Evolutionary conservation across 345 rosid genomes (phyloP).

Genomic region (Sisymbrium irio): DNA sequence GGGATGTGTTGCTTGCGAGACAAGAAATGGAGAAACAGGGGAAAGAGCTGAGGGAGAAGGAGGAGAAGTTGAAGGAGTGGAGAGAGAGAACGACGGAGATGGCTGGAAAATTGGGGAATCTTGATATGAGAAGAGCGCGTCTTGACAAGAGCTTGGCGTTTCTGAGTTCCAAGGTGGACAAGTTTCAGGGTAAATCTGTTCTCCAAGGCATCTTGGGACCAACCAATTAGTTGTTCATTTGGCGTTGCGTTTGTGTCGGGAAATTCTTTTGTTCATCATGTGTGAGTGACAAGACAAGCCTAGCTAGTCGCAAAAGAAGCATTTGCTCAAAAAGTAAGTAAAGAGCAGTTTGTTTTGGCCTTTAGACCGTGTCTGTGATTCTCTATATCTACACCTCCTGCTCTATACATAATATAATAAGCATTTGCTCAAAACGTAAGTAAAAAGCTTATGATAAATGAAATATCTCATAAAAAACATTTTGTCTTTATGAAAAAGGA

Average conservation of each 20-base stretch:
- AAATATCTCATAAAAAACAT: too few relatives aligned
- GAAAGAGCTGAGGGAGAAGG: slow-evolving; percentile 24
- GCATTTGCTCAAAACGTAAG: too few relatives aligned
- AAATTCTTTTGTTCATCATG: slow-evolving; percentile 19
- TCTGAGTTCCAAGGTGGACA: slow-evolving; percentile 30
- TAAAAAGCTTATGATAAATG: too few relatives aligned
- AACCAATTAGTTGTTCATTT: neutral
- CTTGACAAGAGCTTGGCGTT: slow-evolving; percentile 29
- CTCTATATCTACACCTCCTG: neutral
- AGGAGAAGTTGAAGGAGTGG: slow-evolving; percentile 19
- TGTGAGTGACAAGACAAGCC: neutral
- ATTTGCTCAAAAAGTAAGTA: neutral
- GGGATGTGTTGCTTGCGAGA: slow-evolving; percentile 15
- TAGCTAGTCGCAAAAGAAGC: neutral
- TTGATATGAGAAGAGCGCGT: slow-evolving; percentile 19
- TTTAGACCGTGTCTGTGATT: neutral
- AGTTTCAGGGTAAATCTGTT: slow-evolving; percentile 25
- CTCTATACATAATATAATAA: too few relatives aligned
- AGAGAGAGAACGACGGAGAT: slow-evolving; percentile 22
- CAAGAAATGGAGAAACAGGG: slow-evolving; percentile 25
- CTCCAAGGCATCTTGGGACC: slow-evolving; percentile 22
- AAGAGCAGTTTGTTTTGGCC: neutral
- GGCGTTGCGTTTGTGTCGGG: neutral
- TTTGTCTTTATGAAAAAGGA: too few relatives aligned
- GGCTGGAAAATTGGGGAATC: slow-evolving; percentile 21